phyloP scores from a whole-genome alignment of 257 asterid species.

The Primulina tabacum region DNA sequence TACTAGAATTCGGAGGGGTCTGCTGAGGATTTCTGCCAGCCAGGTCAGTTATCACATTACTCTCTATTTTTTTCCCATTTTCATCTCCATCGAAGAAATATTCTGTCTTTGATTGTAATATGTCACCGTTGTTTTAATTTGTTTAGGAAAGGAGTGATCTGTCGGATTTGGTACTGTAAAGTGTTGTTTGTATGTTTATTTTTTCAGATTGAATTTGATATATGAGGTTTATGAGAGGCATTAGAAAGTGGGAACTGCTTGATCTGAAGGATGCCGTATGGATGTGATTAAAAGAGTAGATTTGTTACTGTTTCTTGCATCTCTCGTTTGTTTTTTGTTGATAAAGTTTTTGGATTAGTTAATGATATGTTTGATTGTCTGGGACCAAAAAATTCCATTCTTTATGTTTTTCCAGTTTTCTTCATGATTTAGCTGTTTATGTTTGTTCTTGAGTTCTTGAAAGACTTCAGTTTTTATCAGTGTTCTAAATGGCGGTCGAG shows the following conservation, averaged over 20 bases:
- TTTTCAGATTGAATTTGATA: conserved; percentile 7
- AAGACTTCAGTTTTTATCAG: conserved; percentile 5
- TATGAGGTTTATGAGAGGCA: conserved; percentile 17
- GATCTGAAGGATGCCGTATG: conserved; percentile 9
- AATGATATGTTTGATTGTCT: conserved; percentile 3
- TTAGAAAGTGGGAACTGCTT: not conserved
- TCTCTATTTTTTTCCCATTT: not conserved
- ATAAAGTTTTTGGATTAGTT: not conserved
- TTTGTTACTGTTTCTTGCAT: conserved; percentile 16
- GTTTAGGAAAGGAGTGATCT: conserved; percentile 17
- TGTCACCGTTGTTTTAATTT: not conserved
- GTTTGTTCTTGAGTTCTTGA: not conserved
- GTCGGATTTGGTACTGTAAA: conserved; percentile 6
- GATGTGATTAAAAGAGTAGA: conserved; percentile 4
- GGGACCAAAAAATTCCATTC: not conserved
- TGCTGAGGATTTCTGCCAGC: conserved; percentile 91
- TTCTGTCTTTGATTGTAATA: conserved; percentile 1
- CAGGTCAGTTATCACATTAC: conserved; percentile 46
- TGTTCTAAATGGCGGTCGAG: too few species aligned
- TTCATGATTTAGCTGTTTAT: too few species aligned
- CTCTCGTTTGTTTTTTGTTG: conserved; percentile 2
- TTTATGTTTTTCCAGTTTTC: too few species aligned
- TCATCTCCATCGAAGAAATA: not conserved
- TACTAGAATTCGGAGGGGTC: conserved; percentile 87
- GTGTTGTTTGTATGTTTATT: not conserved